phyloP scores from a whole-genome alignment of 495 filamentous ascomycete genomes.

The Tricharina praecox region DNA sequence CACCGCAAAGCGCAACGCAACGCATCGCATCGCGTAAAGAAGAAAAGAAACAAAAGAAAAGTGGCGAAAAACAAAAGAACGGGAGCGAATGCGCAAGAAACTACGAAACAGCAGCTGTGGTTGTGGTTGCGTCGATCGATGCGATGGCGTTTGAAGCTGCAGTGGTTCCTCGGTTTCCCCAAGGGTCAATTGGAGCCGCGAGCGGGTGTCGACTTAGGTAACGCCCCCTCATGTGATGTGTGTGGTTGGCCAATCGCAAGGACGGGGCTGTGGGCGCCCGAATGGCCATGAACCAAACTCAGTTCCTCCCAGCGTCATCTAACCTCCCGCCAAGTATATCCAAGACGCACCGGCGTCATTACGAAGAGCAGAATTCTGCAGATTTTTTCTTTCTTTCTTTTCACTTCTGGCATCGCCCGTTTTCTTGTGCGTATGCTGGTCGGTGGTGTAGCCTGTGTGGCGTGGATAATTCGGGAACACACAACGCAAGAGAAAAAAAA shows the following conservation, averaged over 20 bases:
- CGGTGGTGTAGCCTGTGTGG: not conserved
- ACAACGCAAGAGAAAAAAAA: not conserved
- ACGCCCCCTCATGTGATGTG: conserved; percentile 1
- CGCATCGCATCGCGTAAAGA: not conserved
- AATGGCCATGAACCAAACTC: too few species aligned
- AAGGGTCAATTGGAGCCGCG: not conserved
- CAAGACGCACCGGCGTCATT: too few species aligned
- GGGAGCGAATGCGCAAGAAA: not conserved
- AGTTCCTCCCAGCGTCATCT: too few species aligned
- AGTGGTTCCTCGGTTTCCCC: not conserved
- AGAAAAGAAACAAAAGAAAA: not conserved
- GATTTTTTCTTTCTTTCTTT: not conserved
- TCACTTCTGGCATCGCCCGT: not conserved
- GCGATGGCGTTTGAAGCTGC: not conserved
- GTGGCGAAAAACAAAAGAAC: not conserved
- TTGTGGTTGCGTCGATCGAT: too few species aligned
- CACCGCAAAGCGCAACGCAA: not conserved
- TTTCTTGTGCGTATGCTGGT: not conserved
- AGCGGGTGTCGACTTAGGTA: conserved; percentile 1
- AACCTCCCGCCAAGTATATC: too few species aligned
- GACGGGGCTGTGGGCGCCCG: too few species aligned
- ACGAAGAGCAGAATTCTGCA: not conserved
- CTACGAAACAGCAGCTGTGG: too few species aligned
- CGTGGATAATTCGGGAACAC: not conserved
- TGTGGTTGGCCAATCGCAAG: too few species aligned